These are phyloP conservation scores for Ogataea hybrid DNA, from an alignment of 1,139 yeast genomes.

Conservation along the genomic window DNA sequence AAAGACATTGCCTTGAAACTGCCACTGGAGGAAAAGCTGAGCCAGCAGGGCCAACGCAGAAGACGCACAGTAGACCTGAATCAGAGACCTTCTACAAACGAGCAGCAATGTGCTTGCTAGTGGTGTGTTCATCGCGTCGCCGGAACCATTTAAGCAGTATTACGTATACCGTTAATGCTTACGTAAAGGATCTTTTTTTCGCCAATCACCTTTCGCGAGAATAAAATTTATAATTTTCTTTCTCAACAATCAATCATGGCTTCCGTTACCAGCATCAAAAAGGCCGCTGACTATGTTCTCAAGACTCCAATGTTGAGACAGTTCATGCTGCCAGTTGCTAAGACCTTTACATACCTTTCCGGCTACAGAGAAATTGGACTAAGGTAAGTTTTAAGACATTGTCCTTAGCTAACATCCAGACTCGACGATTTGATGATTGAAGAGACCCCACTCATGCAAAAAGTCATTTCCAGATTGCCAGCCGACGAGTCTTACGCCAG, in stretches of 20 bases:
- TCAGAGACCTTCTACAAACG: conserved; percentile 46
- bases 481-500: conserved; percentile 83
- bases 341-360: conserved; percentile 65
- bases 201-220: conserved; percentile 11
- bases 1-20: conserved; percentile 75
- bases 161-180: not conserved
- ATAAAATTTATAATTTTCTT: conserved; percentile 10
- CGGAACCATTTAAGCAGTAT: not conserved
- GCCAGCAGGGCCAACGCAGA: conserved; percentile 25
- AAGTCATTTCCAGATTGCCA: conserved; percentile 86
- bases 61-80: conserved; percentile 38
- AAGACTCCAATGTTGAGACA: conserved; percentile 77
- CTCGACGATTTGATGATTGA: conserved; percentile 85
- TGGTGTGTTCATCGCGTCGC: too few species aligned
- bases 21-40: conserved; percentile 40
- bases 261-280: conserved; percentile 78
- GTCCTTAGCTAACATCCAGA: conserved; percentile 31
- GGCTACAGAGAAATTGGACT: conserved; percentile 96
- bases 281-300: conserved; percentile 76
- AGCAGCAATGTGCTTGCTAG: conserved; percentile 33
- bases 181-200: conserved; percentile 1
- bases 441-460: conserved; percentile 84
- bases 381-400: conserved; percentile 39
- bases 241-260: conserved; percentile 43
- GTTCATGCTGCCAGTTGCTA: conserved; percentile 76